These are phyloP conservation scores for Dactylellina haptotyla DNA, from an alignment of 2,329 filamentous ascomycete species.

Conservation along the genomic window DNA sequence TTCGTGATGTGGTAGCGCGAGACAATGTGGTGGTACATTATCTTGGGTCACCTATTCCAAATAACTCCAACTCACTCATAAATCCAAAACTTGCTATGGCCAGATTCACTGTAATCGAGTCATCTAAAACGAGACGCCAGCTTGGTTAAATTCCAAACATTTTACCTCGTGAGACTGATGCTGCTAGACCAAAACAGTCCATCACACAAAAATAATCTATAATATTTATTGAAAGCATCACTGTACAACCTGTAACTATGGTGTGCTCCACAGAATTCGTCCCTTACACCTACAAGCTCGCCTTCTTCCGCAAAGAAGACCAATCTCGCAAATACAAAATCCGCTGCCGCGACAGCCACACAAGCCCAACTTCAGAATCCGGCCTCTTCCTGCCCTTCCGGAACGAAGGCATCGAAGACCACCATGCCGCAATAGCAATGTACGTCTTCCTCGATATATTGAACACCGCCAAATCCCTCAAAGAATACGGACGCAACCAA, in stretches of 20 bases:
- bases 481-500: not conserved
- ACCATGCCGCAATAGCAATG: not conserved
- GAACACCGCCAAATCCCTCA: not conserved
- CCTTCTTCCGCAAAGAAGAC: not conserved
- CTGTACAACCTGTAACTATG: constrained; percentile 1
- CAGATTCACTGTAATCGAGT: no score
- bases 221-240: no score
- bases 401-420: not conserved
- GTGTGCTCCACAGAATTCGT: not conserved
- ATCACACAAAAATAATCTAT: no score
- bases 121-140: no score
- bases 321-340: constrained; percentile 15
- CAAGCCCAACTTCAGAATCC: not conserved
- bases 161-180: no score
- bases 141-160: no score
- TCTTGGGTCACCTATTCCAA: not conserved
- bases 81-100: not conserved
- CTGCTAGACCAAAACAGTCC: no score
- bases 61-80: not conserved
- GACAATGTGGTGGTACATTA: no score
- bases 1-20: no score
- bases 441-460: constrained; percentile 3
- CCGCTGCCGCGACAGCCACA: not conserved
- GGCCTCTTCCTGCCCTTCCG: not conserved
- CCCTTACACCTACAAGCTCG: constrained; percentile 16